phyloP scores from a whole-genome alignment of 139 green algal species.

The Mesostigma viride region DNA sequence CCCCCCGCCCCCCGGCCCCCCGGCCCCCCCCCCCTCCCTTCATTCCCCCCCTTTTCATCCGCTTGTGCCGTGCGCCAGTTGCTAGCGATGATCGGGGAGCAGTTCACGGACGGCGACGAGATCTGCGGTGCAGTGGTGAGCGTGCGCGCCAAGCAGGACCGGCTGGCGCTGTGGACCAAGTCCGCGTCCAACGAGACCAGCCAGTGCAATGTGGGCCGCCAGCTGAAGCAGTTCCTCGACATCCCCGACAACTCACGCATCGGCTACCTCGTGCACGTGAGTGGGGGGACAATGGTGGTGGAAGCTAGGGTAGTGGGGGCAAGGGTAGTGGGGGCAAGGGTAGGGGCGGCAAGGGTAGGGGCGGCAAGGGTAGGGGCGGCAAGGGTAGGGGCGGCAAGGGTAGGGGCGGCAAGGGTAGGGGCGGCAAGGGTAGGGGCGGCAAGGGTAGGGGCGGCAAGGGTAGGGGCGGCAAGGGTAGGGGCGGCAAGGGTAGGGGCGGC shows the following conservation, averaged over 20 bases:
- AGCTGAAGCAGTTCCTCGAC: slow-evolving; percentile 84
- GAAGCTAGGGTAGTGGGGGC: background rate
- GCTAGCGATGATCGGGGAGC: slow-evolving; percentile 93
- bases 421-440: too few species aligned
- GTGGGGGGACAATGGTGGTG: slow-evolving; percentile 13
- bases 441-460: too few species aligned
- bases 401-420: too few species aligned
- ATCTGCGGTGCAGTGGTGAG: slow-evolving; percentile 92
- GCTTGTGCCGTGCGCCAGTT: slow-evolving; percentile 42
- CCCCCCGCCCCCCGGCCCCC: too few species aligned
- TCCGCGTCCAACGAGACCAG: slow-evolving; percentile 46
- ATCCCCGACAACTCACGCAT: slow-evolving; percentile 60
- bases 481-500: too few species aligned
- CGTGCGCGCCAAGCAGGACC: slow-evolving; percentile 69
- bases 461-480: too few species aligned
- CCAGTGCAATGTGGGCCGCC: slow-evolving; percentile 51
- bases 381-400: too few species aligned
- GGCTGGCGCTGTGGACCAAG: slow-evolving; percentile 89
- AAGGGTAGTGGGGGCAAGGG: background rate
- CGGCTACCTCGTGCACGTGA: slow-evolving; percentile 72
- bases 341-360: too few species aligned
- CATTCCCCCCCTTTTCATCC: background rate
- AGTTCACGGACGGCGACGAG: slow-evolving; percentile 90
- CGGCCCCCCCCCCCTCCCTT: too few species aligned
- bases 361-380: too few species aligned